A percentile compares a stretch with the other conserved stretches of the same genome.
Conservation (phyloP, 2,329 filamentous ascomycete genomes). For the Tolypocladium ovalisporum region DNA sequence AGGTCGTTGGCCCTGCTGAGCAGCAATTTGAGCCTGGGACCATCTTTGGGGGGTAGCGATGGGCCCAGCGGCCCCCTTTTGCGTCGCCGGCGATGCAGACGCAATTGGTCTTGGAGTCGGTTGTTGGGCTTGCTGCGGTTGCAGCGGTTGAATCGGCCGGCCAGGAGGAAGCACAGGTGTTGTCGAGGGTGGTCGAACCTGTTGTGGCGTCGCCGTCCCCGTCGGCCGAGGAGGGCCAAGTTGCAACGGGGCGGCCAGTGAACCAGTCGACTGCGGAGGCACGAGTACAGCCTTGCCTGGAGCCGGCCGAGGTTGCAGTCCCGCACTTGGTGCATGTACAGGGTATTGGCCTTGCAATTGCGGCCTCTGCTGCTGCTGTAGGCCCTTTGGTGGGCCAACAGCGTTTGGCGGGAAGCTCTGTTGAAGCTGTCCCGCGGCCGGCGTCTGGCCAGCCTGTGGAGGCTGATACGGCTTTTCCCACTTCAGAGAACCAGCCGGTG, state of each 20-base stretch:
- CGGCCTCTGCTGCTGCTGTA: conserved; percentile 8
- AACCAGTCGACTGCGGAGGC: conserved; percentile 23
- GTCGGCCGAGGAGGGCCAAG: conserved; percentile 17
- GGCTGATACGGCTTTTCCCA: conserved; percentile 32
- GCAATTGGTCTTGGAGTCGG: conserved; percentile 17
- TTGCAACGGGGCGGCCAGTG: conserved; percentile 23
- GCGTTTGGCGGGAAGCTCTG: conserved; percentile 12
- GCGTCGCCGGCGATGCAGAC: conserved; percentile 18
- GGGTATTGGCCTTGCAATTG: conserved; percentile 4
- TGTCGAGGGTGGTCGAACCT: conserved; percentile 17
- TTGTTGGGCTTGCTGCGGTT: conserved; percentile 10
- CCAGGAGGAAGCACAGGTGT: conserved; percentile 23
- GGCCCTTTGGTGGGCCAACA: conserved; percentile 11
- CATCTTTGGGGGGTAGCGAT: conserved; percentile 20
- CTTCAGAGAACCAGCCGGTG: conserved; percentile 19
- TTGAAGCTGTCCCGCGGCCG: conserved; percentile 13
- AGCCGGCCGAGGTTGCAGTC: conserved; percentile 10
- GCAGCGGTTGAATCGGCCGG: conserved; percentile 19
- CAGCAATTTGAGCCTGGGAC: conserved; percentile 13
- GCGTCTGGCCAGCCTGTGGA: conserved; percentile 13
- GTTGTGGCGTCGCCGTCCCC: conserved; percentile 13
- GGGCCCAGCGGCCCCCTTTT: conserved; percentile 10
- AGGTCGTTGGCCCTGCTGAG: conserved; percentile 13
- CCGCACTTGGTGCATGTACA: conserved; percentile 5
- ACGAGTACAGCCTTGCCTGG: conserved; percentile 19